These are phyloP conservation scores for Tillandsia fasciculata DNA, from an alignment of 176 grass and related monocot species.

Conservation along the genomic window DNA sequence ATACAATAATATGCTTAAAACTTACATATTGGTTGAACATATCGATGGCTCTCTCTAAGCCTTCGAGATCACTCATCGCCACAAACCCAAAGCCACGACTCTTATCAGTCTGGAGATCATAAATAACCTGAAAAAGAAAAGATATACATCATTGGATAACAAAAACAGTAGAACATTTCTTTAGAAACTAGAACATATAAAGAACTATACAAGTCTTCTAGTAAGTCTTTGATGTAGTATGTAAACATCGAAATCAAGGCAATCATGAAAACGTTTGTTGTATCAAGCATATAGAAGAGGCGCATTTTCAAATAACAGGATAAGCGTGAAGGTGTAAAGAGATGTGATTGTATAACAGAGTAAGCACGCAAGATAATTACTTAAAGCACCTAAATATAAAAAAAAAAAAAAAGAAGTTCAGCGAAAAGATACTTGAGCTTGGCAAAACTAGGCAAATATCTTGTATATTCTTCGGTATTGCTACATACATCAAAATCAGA, in stretches of 20 bases:
- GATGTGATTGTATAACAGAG: background rate
- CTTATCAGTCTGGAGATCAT: constrained; percentile 8
- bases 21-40: constrained; percentile 10
- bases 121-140: constrained; percentile 1
- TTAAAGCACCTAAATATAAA: background rate
- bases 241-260: background rate
- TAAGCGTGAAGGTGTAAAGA: background rate
- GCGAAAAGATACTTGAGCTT: too few relatives aligned
- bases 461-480: too few relatives aligned
- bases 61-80: constrained; percentile 1
- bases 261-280: background rate
- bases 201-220: background rate
- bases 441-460: too few relatives aligned
- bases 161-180: background rate
- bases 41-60: constrained; percentile 1
- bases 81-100: constrained; percentile 15
- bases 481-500: too few relatives aligned
- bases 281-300: background rate
- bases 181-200: background rate
- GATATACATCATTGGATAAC: background rate
- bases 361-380: background rate
- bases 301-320: background rate
- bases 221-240: background rate
- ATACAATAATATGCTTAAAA: background rate
- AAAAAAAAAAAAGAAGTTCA: background rate